These are phyloP conservation scores for Gillenia trifoliata DNA, from an alignment of 306 rosid species.

Conservation along the genomic window DNA sequence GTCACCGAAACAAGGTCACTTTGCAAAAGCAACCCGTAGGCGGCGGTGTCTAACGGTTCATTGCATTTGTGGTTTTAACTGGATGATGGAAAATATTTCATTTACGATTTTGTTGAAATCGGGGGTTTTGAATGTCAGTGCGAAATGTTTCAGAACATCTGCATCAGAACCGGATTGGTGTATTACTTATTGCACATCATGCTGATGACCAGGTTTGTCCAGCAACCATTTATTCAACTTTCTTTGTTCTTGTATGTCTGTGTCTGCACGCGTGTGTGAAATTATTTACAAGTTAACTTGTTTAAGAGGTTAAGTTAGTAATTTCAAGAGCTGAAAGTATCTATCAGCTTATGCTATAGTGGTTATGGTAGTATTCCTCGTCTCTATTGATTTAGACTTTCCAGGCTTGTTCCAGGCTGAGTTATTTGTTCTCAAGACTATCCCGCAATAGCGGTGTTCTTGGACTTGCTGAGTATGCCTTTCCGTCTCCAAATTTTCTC, in stretches of 20 bases:
- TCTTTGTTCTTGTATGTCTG: not conserved
- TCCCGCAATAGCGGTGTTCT: constrained; percentile 90
- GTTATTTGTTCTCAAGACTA: constrained; percentile 83
- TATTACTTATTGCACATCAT: constrained; percentile 86
- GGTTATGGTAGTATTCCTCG: constrained; percentile 7
- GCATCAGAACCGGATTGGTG: constrained; percentile 60
- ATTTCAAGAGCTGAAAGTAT: too few species aligned
- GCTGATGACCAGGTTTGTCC: constrained; percentile 70
- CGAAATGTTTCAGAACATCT: constrained; percentile 63
- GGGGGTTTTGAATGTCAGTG: constrained; percentile 42
- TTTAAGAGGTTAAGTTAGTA: constrained; percentile 5
- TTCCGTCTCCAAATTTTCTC: constrained; percentile 82
- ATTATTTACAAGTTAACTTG: not conserved
- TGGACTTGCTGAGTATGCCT: constrained; percentile 98
- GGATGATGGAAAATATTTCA: constrained; percentile 8
- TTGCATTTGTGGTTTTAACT: not conserved
- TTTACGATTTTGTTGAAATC: not conserved
- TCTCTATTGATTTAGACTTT: constrained; percentile 25
- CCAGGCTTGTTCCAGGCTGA: constrained; percentile 78
- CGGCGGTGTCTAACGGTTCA: constrained; percentile 44
- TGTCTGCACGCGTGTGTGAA: not conserved
- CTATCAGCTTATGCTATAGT: constrained; percentile 13
- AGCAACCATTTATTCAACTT: not conserved
- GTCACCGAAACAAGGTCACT: constrained; percentile 79
- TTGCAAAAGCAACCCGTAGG: constrained; percentile 95